A percentile compares a stretch with the other conserved stretches of the same genome.
Conservation (phyloP, 495 filamentous ascomycete species). For the Acidomyces sp. region DNA sequence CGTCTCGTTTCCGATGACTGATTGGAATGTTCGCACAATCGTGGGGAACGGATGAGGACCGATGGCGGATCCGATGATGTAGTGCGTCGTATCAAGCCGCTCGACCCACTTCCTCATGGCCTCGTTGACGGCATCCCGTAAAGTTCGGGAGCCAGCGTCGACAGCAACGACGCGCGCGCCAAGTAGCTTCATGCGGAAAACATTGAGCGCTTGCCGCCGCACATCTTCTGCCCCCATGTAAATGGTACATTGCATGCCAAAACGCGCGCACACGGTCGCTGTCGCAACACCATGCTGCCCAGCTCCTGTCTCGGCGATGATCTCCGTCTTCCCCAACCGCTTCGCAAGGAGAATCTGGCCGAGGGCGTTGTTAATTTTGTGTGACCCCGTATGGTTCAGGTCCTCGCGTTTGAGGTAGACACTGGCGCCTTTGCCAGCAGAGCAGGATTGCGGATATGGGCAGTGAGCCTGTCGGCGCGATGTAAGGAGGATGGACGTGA, state of each 20-base stretch:
- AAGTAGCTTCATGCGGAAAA: conserved; percentile 92
- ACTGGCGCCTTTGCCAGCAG: conserved; percentile 62
- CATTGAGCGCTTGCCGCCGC: conserved; percentile 81
- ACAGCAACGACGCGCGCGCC: conserved; percentile 79
- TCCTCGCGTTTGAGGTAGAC: conserved; percentile 96
- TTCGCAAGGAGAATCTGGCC: conserved; percentile 77
- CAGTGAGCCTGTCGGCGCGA: conserved; percentile 72
- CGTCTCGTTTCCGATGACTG: conserved; percentile 83
- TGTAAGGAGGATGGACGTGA: conserved; percentile 86
- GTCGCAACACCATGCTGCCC: conserved; percentile 94
- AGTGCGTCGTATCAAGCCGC: conserved; percentile 76
- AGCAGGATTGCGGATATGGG: conserved; percentile 33
- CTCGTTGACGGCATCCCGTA: conserved; percentile 94
- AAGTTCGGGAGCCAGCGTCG: conserved; percentile 68
- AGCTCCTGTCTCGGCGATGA: conserved; percentile 94
- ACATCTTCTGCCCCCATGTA: conserved; percentile 97
- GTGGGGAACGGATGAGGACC: conserved; percentile 92
- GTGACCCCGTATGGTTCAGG: conserved; percentile 64
- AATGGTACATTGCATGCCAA: conserved; percentile 88
- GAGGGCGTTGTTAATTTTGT: conserved; percentile 96
- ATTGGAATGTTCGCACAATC: conserved; percentile 91
- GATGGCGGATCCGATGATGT: conserved; percentile 91
- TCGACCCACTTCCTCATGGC: conserved; percentile 82
- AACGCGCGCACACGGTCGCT: conserved; percentile 90
- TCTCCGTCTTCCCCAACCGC: conserved; percentile 75